Percentiles rank a stretch among this genome's conserved stretches.
phyloP scores from a whole-genome alignment of 495 filamentous ascomycete species.

The Aspergillus heteromorphus region DNA sequence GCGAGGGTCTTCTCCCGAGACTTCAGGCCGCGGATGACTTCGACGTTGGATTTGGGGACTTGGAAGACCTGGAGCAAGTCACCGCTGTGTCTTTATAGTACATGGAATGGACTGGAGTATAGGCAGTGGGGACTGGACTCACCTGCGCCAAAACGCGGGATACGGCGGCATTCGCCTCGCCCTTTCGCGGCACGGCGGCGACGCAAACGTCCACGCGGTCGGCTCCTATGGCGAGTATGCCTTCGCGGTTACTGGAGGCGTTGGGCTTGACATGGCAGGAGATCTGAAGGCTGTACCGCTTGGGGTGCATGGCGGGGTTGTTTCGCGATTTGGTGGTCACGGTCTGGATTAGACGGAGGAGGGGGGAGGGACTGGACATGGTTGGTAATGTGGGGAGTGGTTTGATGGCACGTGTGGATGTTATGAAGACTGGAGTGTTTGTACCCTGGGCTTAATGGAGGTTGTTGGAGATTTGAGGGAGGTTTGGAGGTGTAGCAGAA shows the following conservation, averaged over 20 bases:
- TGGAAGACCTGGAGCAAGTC: constrained; percentile 39
- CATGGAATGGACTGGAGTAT: not conserved
- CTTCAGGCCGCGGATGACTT: constrained; percentile 58
- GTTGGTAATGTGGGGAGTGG: not conserved
- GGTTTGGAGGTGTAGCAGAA: too few species aligned
- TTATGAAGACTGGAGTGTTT: too few species aligned
- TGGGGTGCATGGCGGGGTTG: constrained; percentile 2
- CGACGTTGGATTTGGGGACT: constrained; percentile 58
- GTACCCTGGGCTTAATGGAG: too few species aligned
- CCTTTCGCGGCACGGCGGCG: constrained; percentile 56
- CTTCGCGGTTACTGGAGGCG: constrained; percentile 54
- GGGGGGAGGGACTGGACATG: constrained; percentile 13
- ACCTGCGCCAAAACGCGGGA: constrained; percentile 60
- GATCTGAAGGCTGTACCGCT: constrained; percentile 33
- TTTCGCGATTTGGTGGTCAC: constrained; percentile 4
- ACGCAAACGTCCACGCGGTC: constrained; percentile 58
- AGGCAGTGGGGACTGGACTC: not conserved
- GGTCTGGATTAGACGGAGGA: constrained; percentile 24
- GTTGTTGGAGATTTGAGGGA: too few species aligned
- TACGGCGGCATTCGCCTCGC: constrained; percentile 63
- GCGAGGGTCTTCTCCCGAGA: constrained; percentile 55
- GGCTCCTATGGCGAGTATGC: constrained; percentile 47
- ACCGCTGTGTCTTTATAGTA: not conserved
- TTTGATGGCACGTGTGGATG: too few species aligned
- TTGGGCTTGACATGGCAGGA: constrained; percentile 61